Evolutionary conservation across 2,329 filamentous ascomycete genomes (phyloP).

Genomic region (Chalara sp.): DNA sequence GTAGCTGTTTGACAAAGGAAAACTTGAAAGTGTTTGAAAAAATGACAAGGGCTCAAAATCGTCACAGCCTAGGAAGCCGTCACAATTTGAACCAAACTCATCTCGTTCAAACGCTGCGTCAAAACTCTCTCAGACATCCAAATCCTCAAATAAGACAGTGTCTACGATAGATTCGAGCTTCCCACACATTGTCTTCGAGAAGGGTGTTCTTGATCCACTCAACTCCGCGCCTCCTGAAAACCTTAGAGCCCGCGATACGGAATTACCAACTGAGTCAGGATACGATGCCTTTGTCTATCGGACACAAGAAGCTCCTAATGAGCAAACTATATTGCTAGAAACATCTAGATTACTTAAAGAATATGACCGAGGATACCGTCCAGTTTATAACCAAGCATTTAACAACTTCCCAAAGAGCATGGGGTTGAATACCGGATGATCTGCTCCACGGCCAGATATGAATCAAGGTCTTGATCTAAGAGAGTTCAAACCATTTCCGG

Average conservation of each 20-base stretch:
- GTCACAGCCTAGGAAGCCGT: conserved; percentile 3
- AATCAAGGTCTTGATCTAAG: conserved; percentile 17
- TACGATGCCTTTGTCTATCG: neutral
- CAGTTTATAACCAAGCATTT: conserved; percentile 11
- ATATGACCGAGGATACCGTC: conserved; percentile 6
- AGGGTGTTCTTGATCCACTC: no score
- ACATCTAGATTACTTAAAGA: conserved; percentile 2
- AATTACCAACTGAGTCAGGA: conserved; percentile 6
- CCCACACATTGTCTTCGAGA: no score
- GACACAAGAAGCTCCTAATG: neutral
- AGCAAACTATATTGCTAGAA: conserved; percentile 4
- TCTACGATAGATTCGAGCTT: no score
- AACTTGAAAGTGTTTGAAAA: conserved; percentile 13
- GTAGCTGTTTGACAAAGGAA: conserved; percentile 11
- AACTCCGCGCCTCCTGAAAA: conserved; percentile 6
- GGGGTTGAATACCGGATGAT: conserved; percentile 23
- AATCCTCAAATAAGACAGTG: conserved; percentile 5
- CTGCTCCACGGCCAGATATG: conserved; percentile 22
- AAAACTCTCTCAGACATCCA: no score
- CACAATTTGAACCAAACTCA: no score
- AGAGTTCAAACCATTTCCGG: conserved; percentile 10
- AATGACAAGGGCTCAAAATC: conserved; percentile 6
- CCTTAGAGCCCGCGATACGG: conserved; percentile 3
- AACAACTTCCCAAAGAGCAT: conserved; percentile 16
- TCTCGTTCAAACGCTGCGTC: neutral